phyloP scores from a whole-genome alignment of 1,284 basidiomycete genomes.

The Ustilago vetiveriae region DNA sequence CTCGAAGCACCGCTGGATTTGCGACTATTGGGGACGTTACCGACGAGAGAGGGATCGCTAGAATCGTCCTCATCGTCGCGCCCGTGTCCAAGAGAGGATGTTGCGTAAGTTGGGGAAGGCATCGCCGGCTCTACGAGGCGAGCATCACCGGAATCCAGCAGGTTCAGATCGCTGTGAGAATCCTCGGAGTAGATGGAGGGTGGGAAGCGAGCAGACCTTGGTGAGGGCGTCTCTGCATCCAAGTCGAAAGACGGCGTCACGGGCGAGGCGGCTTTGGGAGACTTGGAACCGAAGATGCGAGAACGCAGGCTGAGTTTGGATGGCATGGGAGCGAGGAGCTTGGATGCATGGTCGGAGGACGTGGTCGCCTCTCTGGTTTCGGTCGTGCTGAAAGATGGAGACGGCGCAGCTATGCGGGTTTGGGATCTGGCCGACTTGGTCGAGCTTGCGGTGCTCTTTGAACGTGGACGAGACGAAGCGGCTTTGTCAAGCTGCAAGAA shows the following conservation, averaged over 20 bases:
- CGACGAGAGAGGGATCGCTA: slow-evolving; percentile 1
- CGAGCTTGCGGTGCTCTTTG: slow-evolving; percentile 26
- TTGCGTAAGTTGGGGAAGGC: slow-evolving; percentile 6
- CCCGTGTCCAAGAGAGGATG: slow-evolving; percentile 7
- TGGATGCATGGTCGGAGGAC: background rate
- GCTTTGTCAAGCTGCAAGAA: slow-evolving; percentile 5
- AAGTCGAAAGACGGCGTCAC: slow-evolving; percentile 19
- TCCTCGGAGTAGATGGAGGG: slow-evolving; percentile 27
- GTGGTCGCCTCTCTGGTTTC: background rate
- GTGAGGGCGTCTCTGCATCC: slow-evolving; percentile 26
- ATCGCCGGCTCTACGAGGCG: slow-evolving; percentile 1
- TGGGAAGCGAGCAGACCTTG: slow-evolving; percentile 20
- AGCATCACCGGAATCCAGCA: slow-evolving; percentile 3
- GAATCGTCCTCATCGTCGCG: slow-evolving; percentile 13
- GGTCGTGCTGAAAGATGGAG: background rate
- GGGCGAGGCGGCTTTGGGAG: slow-evolving; percentile 12
- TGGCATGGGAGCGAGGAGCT: slow-evolving; percentile 1
- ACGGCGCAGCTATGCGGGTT: background rate
- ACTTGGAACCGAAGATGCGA: slow-evolving; percentile 40
- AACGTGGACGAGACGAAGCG: slow-evolving; percentile 16
- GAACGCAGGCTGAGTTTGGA: slow-evolving; percentile 38
- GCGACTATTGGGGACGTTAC: background rate
- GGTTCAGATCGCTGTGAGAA: slow-evolving; percentile 22
- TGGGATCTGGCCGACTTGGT: background rate
- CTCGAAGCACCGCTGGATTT: slow-evolving; percentile 31